Base-by-base conservation (phyloP, 257 asterid genomes). In the Ehretia macrophylla region DNA sequence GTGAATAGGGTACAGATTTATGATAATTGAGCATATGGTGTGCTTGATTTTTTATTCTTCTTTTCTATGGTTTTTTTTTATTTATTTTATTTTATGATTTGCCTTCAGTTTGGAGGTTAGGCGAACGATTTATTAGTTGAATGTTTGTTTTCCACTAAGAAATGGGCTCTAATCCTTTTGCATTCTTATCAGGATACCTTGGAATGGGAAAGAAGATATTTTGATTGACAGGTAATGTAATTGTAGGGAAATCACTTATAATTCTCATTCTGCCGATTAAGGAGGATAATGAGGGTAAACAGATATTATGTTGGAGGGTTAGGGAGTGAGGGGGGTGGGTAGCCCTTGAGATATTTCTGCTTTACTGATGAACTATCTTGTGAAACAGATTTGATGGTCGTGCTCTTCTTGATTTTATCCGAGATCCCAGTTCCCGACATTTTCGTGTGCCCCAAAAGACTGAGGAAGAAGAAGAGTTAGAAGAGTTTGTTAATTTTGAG, bases 401-500 rank as follows among this genome's bases (percentile, higher is more conserved):
- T 32, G 97, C 99, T 68, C 85, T 93, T 75, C 99, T 89, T 58
- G 99, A 93, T 68, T 89, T 93, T 69, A 93, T 93, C 58, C 94
- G 97, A 21, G 95, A 89, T 66, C 63, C 81, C 74, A 77, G 85
- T 70, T 78, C 99, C 56, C 78, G 79, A 11, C 78, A 68, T 57
- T 51, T 68, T 59, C 89, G 85, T 56, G 84, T 61, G 55, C 73
- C 82, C 1, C 86, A 81, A 57, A 86, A 85, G 80, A 86, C 99
- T 14, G 96, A 89, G 70, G 97, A 93, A 66, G 99, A 93, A 70
- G 94, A 89, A 78, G 97, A 93, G 83, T 78, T 93, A 78, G 99
- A 93, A 76, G 97, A 93, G 94, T 93, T 83, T 81, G 97, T 88
- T 81, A 93, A 76, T 87, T 93, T 93, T 89, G 96, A 89, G 96